phyloP scores from a whole-genome alignment of 768 basidiomycete genomes.

The Agrocybe praecox region DNA sequence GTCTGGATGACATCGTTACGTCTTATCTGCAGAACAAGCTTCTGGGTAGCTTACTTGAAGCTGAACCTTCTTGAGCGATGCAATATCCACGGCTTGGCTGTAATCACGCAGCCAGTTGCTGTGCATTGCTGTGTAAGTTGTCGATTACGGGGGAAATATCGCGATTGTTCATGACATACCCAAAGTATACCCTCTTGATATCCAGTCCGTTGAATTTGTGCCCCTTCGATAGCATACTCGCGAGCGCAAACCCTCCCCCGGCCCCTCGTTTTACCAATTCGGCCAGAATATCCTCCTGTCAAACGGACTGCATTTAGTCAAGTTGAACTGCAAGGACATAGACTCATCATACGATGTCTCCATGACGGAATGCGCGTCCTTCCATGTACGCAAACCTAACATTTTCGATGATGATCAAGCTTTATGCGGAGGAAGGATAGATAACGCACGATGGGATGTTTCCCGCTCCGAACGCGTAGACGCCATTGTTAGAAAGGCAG shows the following conservation, averaged over 20 bases:
- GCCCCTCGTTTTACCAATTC: constrained; percentile 58
- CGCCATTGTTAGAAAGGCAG: constrained; percentile 57
- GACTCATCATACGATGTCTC: constrained; percentile 69
- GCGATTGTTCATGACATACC: constrained; percentile 42
- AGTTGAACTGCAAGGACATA: background rate
- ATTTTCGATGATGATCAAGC: constrained; percentile 10
- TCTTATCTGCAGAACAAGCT: constrained; percentile 2
- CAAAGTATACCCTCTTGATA: constrained; percentile 83
- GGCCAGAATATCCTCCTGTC: constrained; percentile 69
- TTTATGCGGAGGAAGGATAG: constrained; percentile 6
- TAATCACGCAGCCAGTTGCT: constrained; percentile 93
- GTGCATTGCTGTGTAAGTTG: background rate
- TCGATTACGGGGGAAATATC: background rate
- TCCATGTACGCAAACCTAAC: constrained; percentile 82
- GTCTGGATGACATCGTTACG: constrained; percentile 47
- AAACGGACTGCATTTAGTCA: constrained; percentile 5
- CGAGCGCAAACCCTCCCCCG: constrained; percentile 60
- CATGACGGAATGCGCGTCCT: constrained; percentile 84
- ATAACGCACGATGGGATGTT: constrained; percentile 76
- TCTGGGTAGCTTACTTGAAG: constrained; percentile 53
- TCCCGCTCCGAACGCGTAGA: constrained; percentile 80
- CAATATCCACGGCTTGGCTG: constrained; percentile 85
- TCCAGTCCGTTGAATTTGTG: constrained; percentile 80
- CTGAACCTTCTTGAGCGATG: constrained; percentile 71
- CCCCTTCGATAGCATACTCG: constrained; percentile 58